Base-by-base conservation (phyloP, 2,329 filamentous ascomycete genomes). In the Diaporthe vexans region DNA sequence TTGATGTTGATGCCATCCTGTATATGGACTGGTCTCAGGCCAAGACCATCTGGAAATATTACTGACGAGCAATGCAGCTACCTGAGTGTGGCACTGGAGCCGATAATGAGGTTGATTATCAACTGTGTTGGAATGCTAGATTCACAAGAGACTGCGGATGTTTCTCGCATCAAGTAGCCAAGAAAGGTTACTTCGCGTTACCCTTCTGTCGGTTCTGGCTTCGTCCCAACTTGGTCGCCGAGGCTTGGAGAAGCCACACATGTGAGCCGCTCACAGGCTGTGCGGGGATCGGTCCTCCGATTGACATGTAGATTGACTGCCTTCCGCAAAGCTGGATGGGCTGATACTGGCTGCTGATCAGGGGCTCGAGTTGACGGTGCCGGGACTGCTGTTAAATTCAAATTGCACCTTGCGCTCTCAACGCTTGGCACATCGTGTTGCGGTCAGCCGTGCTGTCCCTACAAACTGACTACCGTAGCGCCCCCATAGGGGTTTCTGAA, bases 161-260 rank as follows among this genome's bases (percentile, higher is more conserved):
- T 67, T 52, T 26, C 63, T 67, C 63, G 46, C 46, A 67, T 17
- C 29, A n/a, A 67, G 4, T 26, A 24, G 29, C 63, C 33, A 35
- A 67, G 29, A 52, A 3, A 52, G 63, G 29, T 52, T 67, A 52
- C 46, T 40, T 51, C 46, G 3, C 21, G 46, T 48, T 51, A 26
- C 46, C 46, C 46, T 4, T 10, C 21, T 19, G 29, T 35, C 21
- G 29, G 46, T 24, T 26, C 63, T 67, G 43, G 26, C 19, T 48
- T 21, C 33, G n/a, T 48, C 46, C 63, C 5, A 52, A 26, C 13
- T 54, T 8, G 2, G 3, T 21, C 63, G 46, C 63, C 63, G 46
- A 67, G 48, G 63, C 63, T 54, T 68, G 63, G 46, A 26, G 29
- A 19, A 54, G 17, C 21, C 13, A 68, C 19, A 40, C 63, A 54